Base-by-base conservation (phyloP, 2,329 filamentous ascomycete species). In the Aureobasidium sp. region DNA sequence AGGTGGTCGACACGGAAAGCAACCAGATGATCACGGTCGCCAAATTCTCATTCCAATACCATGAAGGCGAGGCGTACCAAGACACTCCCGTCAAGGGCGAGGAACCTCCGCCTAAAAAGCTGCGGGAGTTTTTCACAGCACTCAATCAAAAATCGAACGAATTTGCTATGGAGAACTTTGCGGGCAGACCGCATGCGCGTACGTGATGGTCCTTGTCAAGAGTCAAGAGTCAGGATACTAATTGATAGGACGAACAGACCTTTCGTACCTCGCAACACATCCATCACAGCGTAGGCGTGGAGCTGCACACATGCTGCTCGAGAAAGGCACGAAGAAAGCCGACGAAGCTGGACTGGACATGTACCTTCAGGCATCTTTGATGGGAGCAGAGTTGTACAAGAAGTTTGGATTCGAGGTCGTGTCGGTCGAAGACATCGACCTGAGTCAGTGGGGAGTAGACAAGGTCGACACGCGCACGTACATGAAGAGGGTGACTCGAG, bases 201-300 rank as follows among this genome's bases (percentile, higher is more conserved):
- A 60, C 35, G 67, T 60, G 35, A 44, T 24, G 12, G 29, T 17
- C 17, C 7, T 19, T 15, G 35, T 58, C 27, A 15, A 33, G 14
- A 52, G 39, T 1, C 33, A 3, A 40, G 40, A 45, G 54, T 47
- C 24, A 37, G 40, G 15, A 35, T 1, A 48, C 44, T 45, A 33
- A 48, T 42, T 11, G 15, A 24, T 2, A 24, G 15, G 1, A 9
- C 4, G 12, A 12, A 47, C 54, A 69, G 69, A 67, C 29, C 66
- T 71, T 9, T 37, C 58, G 14, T 65, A 71, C 27, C 64, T 74
- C 24, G 63, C 66, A 11, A 77, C 74, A 24, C 70, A 73, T 63
- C 76, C 76, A 0, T 66, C 71, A 2, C 70, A 77, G n/a, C 74
- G 74, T 33, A 65, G 71, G 0, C 71, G 72, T 14, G 76, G 76